A percentile compares a stretch with the other conserved stretches of the same genome.
These are phyloP conservation scores for Wickerhamomyces bisporus DNA, from an alignment of 805 yeast genomes.

Conservation along the genomic window DNA sequence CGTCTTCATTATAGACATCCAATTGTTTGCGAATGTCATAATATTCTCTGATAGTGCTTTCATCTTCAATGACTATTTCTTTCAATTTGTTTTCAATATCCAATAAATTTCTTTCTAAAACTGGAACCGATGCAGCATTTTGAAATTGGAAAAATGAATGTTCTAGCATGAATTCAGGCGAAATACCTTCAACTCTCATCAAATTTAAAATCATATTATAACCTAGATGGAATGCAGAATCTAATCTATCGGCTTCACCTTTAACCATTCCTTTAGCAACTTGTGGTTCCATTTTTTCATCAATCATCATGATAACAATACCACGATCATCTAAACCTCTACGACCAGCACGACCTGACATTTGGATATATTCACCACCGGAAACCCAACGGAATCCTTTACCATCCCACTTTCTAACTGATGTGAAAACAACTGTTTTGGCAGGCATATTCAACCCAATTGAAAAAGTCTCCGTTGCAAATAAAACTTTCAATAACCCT, in stretches of 20 bases:
- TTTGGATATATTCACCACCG: constrained; percentile 98
- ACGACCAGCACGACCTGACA: constrained; percentile 99
- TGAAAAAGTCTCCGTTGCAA: constrained; percentile 97
- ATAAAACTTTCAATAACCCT: constrained; percentile 87
- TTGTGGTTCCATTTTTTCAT: constrained; percentile 98
- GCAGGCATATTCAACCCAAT: constrained; percentile 99
- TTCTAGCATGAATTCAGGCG: constrained; percentile 96
- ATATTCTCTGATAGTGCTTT: constrained; percentile 68
- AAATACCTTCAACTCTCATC: constrained; percentile 96
- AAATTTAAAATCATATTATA: constrained; percentile 95
- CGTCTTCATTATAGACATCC: constrained; percentile 65
- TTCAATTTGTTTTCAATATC: constrained; percentile 46
- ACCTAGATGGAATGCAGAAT: constrained; percentile 96
- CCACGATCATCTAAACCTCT: constrained; percentile 99
- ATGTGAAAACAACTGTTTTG: constrained; percentile 95
- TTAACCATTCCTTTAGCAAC: constrained; percentile 99
- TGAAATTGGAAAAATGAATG: constrained; percentile 94
- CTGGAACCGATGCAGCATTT: constrained; percentile 85
- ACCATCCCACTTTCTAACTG: constrained; percentile 98
- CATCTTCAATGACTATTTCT: constrained; percentile 62
- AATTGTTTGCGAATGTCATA: constrained; percentile 76
- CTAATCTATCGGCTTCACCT: constrained; percentile 96
- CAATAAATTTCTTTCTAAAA: constrained; percentile 62
- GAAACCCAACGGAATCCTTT: constrained; percentile 97
- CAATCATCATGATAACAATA: constrained; percentile 98